Percentiles rank a stretch among this genome's conserved stretches.
phyloP scores from a whole-genome alignment of 495 filamentous ascomycete genomes.

The Xylaria nigripes region DNA sequence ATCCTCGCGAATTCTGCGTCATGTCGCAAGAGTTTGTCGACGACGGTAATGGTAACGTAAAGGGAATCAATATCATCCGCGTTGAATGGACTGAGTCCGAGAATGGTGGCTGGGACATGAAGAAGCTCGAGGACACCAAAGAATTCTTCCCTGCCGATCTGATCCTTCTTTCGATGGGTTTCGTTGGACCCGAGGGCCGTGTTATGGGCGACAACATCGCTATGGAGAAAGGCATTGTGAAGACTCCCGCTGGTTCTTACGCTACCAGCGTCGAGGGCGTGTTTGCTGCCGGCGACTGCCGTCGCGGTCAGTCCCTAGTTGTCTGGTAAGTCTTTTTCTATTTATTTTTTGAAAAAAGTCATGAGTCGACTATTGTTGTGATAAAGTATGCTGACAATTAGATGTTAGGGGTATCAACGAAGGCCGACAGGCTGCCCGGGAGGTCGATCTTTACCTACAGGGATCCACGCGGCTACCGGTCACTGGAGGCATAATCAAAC shows the following conservation, averaged over 20 bases:
- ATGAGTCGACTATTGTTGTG: not conserved
- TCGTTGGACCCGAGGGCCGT: conserved; percentile 90
- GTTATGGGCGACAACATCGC: conserved; percentile 81
- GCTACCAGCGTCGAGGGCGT: conserved; percentile 81
- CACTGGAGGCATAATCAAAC: conserved; percentile 90
- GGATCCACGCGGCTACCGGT: conserved; percentile 75
- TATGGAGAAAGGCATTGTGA: conserved; percentile 96
- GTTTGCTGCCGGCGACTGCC: conserved; percentile 95
- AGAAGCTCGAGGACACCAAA: conserved; percentile 88
- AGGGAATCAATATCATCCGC: conserved; percentile 94
- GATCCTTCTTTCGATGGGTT: conserved; percentile 96
- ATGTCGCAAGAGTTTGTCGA: conserved; percentile 98
- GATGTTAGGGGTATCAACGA: conserved; percentile 90
- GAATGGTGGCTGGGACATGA: conserved; percentile 97
- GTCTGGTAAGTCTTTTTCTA: conserved; percentile 68
- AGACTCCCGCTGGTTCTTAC: conserved; percentile 87
- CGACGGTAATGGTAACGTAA: conserved; percentile 80
- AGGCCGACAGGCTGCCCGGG: conserved; percentile 85
- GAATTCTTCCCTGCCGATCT: conserved; percentile 97
- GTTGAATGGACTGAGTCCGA: conserved; percentile 94
- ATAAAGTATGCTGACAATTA: conserved; percentile 21
- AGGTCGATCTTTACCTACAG: conserved; percentile 87
- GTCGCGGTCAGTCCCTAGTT: conserved; percentile 92
- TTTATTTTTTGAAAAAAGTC: not conserved
- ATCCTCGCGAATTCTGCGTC: conserved; percentile 96